Base-by-base conservation (phyloP, 345 rosid species). In the Psidium guajava region DNA sequence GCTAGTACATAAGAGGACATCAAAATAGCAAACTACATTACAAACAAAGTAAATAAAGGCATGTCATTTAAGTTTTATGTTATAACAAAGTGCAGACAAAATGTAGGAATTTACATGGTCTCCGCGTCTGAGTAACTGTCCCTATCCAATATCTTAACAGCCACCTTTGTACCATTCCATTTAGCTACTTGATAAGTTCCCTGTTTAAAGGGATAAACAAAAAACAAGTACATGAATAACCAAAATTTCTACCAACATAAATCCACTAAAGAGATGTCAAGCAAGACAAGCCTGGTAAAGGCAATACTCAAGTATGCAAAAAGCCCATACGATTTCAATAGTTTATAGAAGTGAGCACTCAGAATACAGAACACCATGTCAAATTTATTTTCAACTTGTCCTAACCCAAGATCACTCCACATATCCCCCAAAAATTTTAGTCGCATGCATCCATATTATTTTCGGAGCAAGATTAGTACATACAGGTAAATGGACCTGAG, bases 91-190 rank as follows among this genome's bases (percentile, higher is more conserved):
- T 56, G 69, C 80, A 82, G 18, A 80, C 64, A 81, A 84, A 82
- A 47, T 73, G 81, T 50, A 52, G 86, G 57, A 75, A 86, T 93
- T 56, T 92, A 96, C 98, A 93, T 92, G 89, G 89, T 90, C 82
- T 97, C 96, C 1, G 92, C 96, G 81, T 95, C 93, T 49, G 94
- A 86, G 82, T 87, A 93, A 86, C 94, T 89, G 74, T 96, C 97
- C 90, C 88, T 93, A 58, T 97, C 98, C 44, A 94, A 92, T 88
- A 97, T 97, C 93, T 97, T 97, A 20, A 96, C 98, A 5, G 96
- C 87, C 81, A 97, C 98, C 90, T 95, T 94, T 16, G 98, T 96
- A 80, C 98, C 99, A 87, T 97, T 97, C 99, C 99, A 97, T 90
- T 95, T 97, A 86, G 98, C 99, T 57, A 96, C 95, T 93, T 97